Evolutionary conservation across 768 basidiomycete species (phyloP).

Genomic region (Leccinum boreale): DNA sequence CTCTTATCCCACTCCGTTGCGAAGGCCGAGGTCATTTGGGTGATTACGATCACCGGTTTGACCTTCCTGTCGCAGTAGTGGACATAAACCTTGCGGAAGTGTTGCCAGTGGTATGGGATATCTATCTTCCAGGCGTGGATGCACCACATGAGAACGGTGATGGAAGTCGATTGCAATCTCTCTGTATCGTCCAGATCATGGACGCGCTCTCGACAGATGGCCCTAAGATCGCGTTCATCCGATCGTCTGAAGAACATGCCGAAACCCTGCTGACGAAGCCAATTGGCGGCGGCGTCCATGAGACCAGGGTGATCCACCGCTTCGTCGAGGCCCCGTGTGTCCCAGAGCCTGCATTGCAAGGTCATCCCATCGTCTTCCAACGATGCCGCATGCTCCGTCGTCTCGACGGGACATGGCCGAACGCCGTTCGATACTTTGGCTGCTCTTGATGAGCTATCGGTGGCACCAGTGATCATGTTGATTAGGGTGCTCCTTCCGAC

Average conservation of each 20-base stretch:
- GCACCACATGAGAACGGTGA: conserved; percentile 26
- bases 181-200: conserved; percentile 8
- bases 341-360: conserved; percentile 20
- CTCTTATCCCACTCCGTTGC: conserved; percentile 16
- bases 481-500: conserved; percentile 28
- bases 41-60: conserved; percentile 25
- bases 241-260: conserved; percentile 13
- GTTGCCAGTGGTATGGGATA: conserved; percentile 23
- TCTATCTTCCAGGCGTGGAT: conserved; percentile 30
- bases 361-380: conserved; percentile 2
- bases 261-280: conserved; percentile 22
- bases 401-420: conserved; percentile 22
- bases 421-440: conserved; percentile 25
- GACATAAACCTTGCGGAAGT: conserved; percentile 26
- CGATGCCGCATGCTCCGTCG: conserved; percentile 10
- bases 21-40: conserved; percentile 20
- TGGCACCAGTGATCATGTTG: conserved; percentile 25
- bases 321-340: conserved; percentile 28
- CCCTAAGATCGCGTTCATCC: conserved; percentile 22
- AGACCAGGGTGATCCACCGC: conserved; percentile 21
- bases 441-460: conserved; percentile 6
- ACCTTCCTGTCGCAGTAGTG: conserved; percentile 24
- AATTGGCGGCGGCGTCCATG: conserved; percentile 16
- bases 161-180: conserved; percentile 1
- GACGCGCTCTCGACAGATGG: conserved; percentile 19